Percentiles rank a stretch among this genome's conserved stretches.
phyloP scores from a whole-genome alignment of 345 rosid genomes.

The Salix purpurea region DNA sequence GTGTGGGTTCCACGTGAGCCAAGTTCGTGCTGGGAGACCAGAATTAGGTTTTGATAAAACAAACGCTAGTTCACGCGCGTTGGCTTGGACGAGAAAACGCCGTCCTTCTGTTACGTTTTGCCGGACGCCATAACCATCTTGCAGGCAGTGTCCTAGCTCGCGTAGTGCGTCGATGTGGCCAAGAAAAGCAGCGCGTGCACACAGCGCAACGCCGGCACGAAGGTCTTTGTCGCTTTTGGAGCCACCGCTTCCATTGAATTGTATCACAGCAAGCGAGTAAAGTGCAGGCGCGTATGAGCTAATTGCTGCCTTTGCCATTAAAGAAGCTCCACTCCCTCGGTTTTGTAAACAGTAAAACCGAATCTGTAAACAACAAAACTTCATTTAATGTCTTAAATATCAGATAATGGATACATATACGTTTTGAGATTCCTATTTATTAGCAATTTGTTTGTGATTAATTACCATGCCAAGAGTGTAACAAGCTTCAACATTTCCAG shows the following conservation, averaged over 20 bases:
- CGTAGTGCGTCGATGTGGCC: conserved; percentile 92
- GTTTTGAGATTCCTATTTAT: background rate
- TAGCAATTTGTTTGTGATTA: background rate
- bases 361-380: conserved; percentile 42
- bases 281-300: conserved; percentile 78
- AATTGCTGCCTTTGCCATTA: conserved; percentile 96
- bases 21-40: conserved; percentile 32
- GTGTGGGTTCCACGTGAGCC: conserved; percentile 52
- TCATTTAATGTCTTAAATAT: background rate
- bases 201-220: conserved; percentile 84
- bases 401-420: background rate
- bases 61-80: conserved; percentile 79
- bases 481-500: conserved; percentile 88
- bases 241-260: conserved; percentile 98
- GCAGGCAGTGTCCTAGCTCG: conserved; percentile 96
- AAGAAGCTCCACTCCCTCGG: conserved; percentile 79
- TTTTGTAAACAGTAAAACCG: conserved; percentile 81
- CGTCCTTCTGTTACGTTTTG: conserved; percentile 81
- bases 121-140: conserved; percentile 95
- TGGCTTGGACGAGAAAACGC: conserved; percentile 87
- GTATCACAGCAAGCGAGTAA: conserved; percentile 80
- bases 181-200: conserved; percentile 85
- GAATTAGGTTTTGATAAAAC: conserved; percentile 43
- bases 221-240: conserved; percentile 88
- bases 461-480: conserved; percentile 95